Evolutionary conservation across 169 alveolate species (phyloP), one percentile per base, ranked within the genome.

Genomic region (Babesia bovis): DNA sequence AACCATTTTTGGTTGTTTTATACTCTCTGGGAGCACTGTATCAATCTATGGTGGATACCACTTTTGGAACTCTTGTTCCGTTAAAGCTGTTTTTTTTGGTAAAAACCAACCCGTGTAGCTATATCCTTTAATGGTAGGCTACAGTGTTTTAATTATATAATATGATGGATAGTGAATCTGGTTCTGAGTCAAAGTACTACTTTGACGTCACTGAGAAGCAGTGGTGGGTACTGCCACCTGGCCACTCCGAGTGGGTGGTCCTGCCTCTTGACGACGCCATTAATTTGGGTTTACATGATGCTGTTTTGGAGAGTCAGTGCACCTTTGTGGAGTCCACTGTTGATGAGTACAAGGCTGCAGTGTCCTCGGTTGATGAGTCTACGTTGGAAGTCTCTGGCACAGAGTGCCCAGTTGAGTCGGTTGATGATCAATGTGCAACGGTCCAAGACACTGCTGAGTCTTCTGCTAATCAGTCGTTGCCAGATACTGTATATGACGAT

Each of bases 211-310:
- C 60, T 0, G 83, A 49, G 13, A 78, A 69, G 67, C 67, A 56
- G 41, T 79, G 87, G 87, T 79, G 87, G 87, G 56, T 69, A 30
- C 26, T 79, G 5, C 40, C 33, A 21, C 59, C 47, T 1, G 70
- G 77, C 17, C 1, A 15, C 5, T 49, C 70, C n/a, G 70, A 51
- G 0, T 77, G 85, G 85, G 42, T 36, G 47, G 33, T 26, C 15
- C 44, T 77, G 44, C 38, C 74, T 17, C 23, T 66, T 0, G 85
- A 66, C 10, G 69, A 21, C 32, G 85, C 82, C 5, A 36, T 21
- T 3, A 15, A 33, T 12, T 69, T 77, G 15, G 85, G 85, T 0
- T 66, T 77, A 15, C 72, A 60, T 41, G 60, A 52, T 4, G 81
- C 85, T 0, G 85, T 77, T 10, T 7, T 60, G n/a, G 26, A 45